Evolutionary conservation across 2,329 filamentous ascomycete species (phyloP), one percentile per base, ranked within the genome.

Genomic region (Teratosphaeria gauchensis): DNA sequence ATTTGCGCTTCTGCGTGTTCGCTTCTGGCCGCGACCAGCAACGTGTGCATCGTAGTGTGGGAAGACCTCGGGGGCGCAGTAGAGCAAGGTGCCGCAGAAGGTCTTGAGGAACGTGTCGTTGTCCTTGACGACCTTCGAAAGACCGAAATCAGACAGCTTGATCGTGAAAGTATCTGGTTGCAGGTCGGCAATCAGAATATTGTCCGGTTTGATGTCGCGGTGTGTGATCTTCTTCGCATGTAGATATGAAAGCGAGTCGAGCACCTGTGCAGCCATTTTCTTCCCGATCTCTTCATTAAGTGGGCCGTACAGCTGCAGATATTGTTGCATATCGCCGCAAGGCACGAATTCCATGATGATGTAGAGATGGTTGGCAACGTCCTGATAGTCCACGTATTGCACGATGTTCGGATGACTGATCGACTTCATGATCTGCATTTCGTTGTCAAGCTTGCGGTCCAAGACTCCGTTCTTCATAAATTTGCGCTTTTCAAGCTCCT

Each of bases 181-280:
- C 9, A 84, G 72, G 0, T 84, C 86, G 11, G 85, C 80, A 64
- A 97, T 89, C 48, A 99, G 80, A 61, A 99, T 96, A 69, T 99
- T 99, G 77, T 99, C 94, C 0, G 94, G 94, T 71, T 99, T 99
- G 69, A 99, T 91, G 73, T 99, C 94, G n/a, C 94, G 88, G 74
- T 99, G 94, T 0, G 92, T 97, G 66, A 99, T 96, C 69, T 88
- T 90, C 67, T 88, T 87, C 56, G 81, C 78, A 72, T 99, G 94
- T 8, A 99, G 79, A 71, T 99, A 96, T 32, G 84, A 85, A 56
- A 99, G 77, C 1, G 92, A 92, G 65, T 87, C 83, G 51, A 96
- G 76, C 38, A 97, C 82, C 71, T 95, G 90, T 21, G 76, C 72
- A 1, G 91, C 84, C 72, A 96, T 88, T 4, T 77, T 78, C 71